Percentiles rank a stretch among this genome's conserved stretches.
Evolutionary conservation across 352 stramenopile species (phyloP).

Genomic region (Phytopythium chamaehyphon): DNA sequence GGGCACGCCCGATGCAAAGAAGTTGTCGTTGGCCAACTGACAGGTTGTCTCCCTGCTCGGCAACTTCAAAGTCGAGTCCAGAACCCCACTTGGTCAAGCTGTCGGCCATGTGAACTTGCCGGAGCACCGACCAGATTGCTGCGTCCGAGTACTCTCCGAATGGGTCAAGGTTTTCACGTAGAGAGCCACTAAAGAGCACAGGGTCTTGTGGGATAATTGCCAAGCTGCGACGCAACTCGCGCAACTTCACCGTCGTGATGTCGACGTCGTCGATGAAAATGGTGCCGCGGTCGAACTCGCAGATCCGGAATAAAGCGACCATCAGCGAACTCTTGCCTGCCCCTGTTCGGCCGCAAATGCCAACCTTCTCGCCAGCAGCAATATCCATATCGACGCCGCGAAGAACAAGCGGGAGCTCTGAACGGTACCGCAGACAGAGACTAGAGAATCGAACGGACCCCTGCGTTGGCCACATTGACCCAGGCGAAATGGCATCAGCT

Average conservation of each 20-base stretch:
- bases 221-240: slow-evolving; percentile 29
- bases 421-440: slow-evolving; percentile 29
- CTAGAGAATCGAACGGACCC: slow-evolving; percentile 21
- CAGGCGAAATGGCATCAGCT: slow-evolving; percentile 3
- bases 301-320: slow-evolving; percentile 41
- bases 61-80: slow-evolving; percentile 82
- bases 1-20: slow-evolving; percentile 92
- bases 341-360: slow-evolving; percentile 47
- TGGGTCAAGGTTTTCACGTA: slow-evolving; percentile 90
- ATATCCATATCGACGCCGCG: slow-evolving; percentile 29
- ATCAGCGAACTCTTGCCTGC: slow-evolving; percentile 46
- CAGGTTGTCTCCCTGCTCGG: slow-evolving; percentile 93
- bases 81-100: slow-evolving; percentile 48
- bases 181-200: slow-evolving; percentile 85
- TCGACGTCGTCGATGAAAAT: slow-evolving; percentile 87
- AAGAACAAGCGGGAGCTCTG: slow-evolving; percentile 33
- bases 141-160: slow-evolving; percentile 73
- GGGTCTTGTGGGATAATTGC: slow-evolving; percentile 77
- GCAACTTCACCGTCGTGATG: slow-evolving; percentile 33
- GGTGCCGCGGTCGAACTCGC: slow-evolving; percentile 45
- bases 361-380: slow-evolving; percentile 34
- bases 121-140: slow-evolving; percentile 54
- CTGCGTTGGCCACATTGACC: slow-evolving; percentile 16
- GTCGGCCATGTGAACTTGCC: slow-evolving; percentile 52
- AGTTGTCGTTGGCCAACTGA: slow-evolving; percentile 95